Evolutionary conservation across 1,284 basidiomycete genomes (phyloP).

Genomic region (Agroathelia rolfsii): DNA sequence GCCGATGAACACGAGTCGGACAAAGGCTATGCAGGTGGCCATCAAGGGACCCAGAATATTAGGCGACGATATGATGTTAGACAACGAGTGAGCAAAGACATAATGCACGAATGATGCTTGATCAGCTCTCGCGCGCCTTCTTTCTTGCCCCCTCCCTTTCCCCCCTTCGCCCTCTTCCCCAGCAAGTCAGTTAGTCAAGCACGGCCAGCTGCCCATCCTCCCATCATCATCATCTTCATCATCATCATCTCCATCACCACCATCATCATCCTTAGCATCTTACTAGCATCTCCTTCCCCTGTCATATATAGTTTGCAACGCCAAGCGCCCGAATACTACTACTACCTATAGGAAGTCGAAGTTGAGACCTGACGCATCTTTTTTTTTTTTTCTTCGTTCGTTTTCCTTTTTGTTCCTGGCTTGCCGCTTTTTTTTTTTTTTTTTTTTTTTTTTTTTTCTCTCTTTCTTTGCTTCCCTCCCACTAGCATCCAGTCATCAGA

Average conservation of each 20-base stretch:
- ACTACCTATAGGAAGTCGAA: no score
- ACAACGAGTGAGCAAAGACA: no score
- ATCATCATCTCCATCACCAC: no score
- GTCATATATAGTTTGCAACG: conserved; percentile 29
- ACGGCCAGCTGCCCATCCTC: no score
- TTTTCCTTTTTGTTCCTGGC: conserved; percentile 12
- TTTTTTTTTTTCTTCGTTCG: conserved; percentile 12
- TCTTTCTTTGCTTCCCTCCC: conserved; percentile 14
- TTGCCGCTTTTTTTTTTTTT: conserved; percentile 12
- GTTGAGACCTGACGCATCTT: not conserved
- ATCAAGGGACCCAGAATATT: no score
- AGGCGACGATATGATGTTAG: no score
- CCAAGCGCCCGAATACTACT: conserved; percentile 16
- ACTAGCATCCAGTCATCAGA: conserved; percentile 12
- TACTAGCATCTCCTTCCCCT: conserved; percentile 8
- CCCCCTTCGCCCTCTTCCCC: conserved; percentile 13
- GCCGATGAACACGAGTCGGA: no score
- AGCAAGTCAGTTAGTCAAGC: no score
- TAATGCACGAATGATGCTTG: no score
- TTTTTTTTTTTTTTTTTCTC: not conserved
- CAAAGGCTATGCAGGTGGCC: no score
- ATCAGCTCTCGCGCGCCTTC: no score
- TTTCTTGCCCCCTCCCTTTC: conserved; percentile 12
- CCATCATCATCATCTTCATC: conserved; percentile 11
- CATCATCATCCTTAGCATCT: conserved; percentile 12